These are phyloP conservation scores for Halteria grandinella DNA, from an alignment of 73 alveolate species.

Conservation along the genomic window DNA sequence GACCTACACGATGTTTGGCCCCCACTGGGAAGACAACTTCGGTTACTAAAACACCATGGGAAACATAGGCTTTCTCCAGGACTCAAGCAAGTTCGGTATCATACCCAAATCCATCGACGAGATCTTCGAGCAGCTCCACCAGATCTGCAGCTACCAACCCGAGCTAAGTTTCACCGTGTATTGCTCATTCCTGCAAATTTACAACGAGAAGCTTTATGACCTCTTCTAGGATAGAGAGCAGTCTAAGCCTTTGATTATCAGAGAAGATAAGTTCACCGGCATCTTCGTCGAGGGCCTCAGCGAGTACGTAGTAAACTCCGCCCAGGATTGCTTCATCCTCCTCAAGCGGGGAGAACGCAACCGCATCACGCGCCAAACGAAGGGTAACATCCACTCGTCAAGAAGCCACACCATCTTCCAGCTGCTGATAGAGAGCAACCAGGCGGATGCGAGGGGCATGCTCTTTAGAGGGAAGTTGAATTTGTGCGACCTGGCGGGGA, in stretches of 20 bases:
- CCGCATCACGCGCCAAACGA: conserved; percentile 76
- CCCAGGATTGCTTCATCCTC: conserved; percentile 67
- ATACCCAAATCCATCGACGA: conserved; percentile 36
- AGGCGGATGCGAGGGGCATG: conserved; percentile 63
- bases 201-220: conserved; percentile 77
- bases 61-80: not conserved
- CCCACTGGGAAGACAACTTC: conserved; percentile 49
- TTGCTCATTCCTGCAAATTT: conserved; percentile 83
- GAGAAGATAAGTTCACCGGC: conserved; percentile 83
- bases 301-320: conserved; percentile 70
- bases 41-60: conserved; percentile 35
- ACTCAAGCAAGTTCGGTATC: conserved; percentile 4
- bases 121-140: conserved; percentile 1
- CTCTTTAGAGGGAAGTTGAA: conserved; percentile 76
- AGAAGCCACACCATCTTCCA: conserved; percentile 77
- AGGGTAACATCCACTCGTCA: conserved; percentile 56
- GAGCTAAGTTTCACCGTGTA: conserved; percentile 32
- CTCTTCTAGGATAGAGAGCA: conserved; percentile 67
- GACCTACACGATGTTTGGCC: conserved; percentile 55
- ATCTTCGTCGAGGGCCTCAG: conserved; percentile 82
- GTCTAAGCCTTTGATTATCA: conserved; percentile 69
- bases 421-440: conserved; percentile 66
- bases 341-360: conserved; percentile 72
- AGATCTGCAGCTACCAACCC: not conserved
- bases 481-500: conserved; percentile 82